phyloP scores from a whole-genome alignment of 1,284 basidiomycete species.

The Sphagnurus paluster region DNA sequence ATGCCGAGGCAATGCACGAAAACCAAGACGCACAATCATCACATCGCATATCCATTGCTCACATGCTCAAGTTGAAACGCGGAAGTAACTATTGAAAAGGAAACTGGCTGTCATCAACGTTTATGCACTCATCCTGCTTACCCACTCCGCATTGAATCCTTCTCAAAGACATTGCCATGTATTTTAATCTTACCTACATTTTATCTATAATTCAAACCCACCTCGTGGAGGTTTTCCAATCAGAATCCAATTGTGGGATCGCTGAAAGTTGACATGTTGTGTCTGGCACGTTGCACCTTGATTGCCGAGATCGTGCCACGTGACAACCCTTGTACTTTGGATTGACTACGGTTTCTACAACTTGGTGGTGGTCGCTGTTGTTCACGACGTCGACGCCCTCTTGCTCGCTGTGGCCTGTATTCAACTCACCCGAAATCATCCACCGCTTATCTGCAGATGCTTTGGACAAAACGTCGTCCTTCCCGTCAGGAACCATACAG shows the following conservation, averaged over 20 bases:
- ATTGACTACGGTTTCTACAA: conserved; percentile 18
- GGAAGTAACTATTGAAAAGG: conserved; percentile 33
- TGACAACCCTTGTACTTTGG: conserved; percentile 22
- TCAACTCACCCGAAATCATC: neutral
- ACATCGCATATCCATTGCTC: conserved; percentile 60
- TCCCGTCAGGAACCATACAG: conserved; percentile 20
- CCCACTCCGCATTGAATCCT: conserved; percentile 7
- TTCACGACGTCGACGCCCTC: conserved; percentile 12
- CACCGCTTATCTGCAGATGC: conserved; percentile 16
- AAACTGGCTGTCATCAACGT: neutral
- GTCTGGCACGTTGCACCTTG: conserved; percentile 24
- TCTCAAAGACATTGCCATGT: conserved; percentile 4
- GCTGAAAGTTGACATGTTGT: conserved; percentile 19
- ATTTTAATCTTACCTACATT: conserved; percentile 5
- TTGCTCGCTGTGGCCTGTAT: conserved; percentile 1
- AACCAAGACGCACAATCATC: conserved; percentile 78
- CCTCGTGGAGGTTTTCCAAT: neutral
- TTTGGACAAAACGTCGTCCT: conserved; percentile 21
- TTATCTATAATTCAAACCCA: neutral
- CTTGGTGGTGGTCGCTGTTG: conserved; percentile 15
- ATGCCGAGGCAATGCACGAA: conserved; percentile 87
- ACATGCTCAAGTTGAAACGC: conserved; percentile 41
- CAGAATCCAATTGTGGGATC: neutral
- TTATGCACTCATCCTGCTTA: conserved; percentile 2
- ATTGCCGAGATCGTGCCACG: conserved; percentile 23